Evolutionary conservation across 805 yeast species (phyloP), one percentile per base, ranked within the genome.

Genomic region (Metschnikowia chrysomelidarum): DNA sequence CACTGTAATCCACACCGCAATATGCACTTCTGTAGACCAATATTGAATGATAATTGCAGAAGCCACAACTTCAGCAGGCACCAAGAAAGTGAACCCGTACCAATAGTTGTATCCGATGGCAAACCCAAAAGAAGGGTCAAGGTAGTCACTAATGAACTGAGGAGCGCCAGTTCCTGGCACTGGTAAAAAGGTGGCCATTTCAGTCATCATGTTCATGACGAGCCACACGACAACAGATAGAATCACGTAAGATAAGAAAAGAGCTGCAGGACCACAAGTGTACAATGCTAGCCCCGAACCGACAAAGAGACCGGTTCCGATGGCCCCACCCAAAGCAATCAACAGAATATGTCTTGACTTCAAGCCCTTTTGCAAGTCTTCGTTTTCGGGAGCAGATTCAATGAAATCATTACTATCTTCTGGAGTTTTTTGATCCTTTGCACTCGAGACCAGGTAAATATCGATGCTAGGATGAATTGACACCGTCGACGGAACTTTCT

Each of bases 1-100:
- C 11, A 64, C 59, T 14, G 67, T 46, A 36, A 66, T 63, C 69
- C 69, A 65, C 15, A 60, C 67, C 13, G 67, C 69, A 24, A 62
- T 49, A 34, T 55, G 51, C 19, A 62, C 59, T 24, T 38, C 43
- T 20, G 37, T 30, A 9, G 47, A 44, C 52, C 52, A 48, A 34
- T 48, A 48, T 34, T 46, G 50, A 19, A 48, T 40, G 26, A 48
- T 36, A 12, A 40, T 27, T 6, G 50, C 52, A 3, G 49, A 43
- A 4, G 52, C 52, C 6, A 46, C 50, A 8, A 48, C 39, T 31
- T 48, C 52, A n/a, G 52, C 40, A 3, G 50, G 49, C 23, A 48
- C 50, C 42, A 46, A 40, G 19, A 48, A 29, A 11, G 50, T 24
- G 26, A 41, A 48, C 4, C 50, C 44, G 32, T 48, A 48, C 45